Evolutionary conservation across 2,329 filamentous ascomycete genomes (phyloP).

Genomic region (Penicillium sp.): DNA sequence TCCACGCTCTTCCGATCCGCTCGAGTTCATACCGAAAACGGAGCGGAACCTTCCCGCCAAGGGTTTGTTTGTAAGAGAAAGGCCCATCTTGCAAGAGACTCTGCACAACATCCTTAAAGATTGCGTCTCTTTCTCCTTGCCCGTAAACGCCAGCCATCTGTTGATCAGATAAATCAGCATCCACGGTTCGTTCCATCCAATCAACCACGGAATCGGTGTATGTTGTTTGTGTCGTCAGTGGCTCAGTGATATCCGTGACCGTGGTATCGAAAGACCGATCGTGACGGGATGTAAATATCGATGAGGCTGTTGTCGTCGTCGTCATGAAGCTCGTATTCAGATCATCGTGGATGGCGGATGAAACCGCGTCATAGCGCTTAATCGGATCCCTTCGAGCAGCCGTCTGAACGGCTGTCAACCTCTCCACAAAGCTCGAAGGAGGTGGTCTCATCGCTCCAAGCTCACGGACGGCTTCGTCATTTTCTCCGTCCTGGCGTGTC

Average conservation of each 20-base stretch:
- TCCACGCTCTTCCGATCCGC: slow-evolving; percentile 28
- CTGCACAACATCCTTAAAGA: slow-evolving; percentile 20
- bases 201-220: slow-evolving; percentile 24
- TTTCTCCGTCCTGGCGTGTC: neutral
- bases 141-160: neutral
- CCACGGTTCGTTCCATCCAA: slow-evolving; percentile 10
- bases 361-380: slow-evolving; percentile 15
- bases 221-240: slow-evolving; percentile 20
- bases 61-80: slow-evolving; percentile 27
- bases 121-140: slow-evolving; percentile 9
- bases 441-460: neutral
- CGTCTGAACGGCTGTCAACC: slow-evolving; percentile 9
- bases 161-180: slow-evolving; percentile 3
- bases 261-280: slow-evolving; percentile 21
- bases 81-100: slow-evolving; percentile 31
- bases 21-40: slow-evolving; percentile 37
- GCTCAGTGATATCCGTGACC: slow-evolving; percentile 25
- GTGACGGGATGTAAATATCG: slow-evolving; percentile 13
- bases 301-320: slow-evolving; percentile 13
- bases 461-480: neutral
- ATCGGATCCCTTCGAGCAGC: neutral
- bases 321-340: slow-evolving; percentile 21
- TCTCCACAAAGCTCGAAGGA: slow-evolving; percentile 9
- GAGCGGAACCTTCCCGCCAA: slow-evolving; percentile 25
- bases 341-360: slow-evolving; percentile 3